These are phyloP conservation scores for Hemisphaericaspora nanyangensis DNA, from an alignment of 805 yeast species.

Conservation along the genomic window DNA sequence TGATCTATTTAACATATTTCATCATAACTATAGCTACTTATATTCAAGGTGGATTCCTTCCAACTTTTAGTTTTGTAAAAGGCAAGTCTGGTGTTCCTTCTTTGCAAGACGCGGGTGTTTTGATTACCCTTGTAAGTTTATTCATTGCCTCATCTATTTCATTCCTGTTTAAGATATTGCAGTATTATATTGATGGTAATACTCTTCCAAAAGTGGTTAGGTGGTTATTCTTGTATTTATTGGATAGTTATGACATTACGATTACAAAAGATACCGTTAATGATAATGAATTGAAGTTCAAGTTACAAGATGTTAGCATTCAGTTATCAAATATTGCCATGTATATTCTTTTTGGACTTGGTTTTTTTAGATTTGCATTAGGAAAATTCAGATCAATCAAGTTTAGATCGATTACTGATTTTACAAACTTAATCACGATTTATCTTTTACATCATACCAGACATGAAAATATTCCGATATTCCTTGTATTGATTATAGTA, in stretches of 20 bases:
- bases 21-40: slow-evolving; percentile 15
- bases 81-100: slow-evolving; percentile 2
- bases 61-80: slow-evolving; percentile 13
- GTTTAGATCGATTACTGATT: slow-evolving; percentile 30
- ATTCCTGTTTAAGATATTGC: slow-evolving; percentile 51
- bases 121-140: slow-evolving; percentile 41
- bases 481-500: slow-evolving; percentile 32
- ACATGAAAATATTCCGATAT: slow-evolving; percentile 53
- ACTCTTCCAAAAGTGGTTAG: slow-evolving; percentile 40
- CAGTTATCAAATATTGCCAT: slow-evolving; percentile 23
- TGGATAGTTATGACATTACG: slow-evolving; percentile 12
- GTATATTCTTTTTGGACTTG: slow-evolving; percentile 20
- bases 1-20: slow-evolving; percentile 41
- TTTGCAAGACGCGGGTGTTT: slow-evolving; percentile 18
- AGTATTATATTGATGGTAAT: slow-evolving; percentile 54
- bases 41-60: slow-evolving; percentile 23
- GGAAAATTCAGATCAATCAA: slow-evolving; percentile 20
- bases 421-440: slow-evolving; percentile 33
- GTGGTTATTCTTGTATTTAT: slow-evolving; percentile 23
- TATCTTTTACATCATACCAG: slow-evolving; percentile 55
- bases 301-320: slow-evolving; percentile 20
- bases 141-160: slow-evolving; percentile 45
- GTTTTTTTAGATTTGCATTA: slow-evolving; percentile 26
- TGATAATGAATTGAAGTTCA: slow-evolving; percentile 8
- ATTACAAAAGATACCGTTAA: background rate